Evolutionary conservation across 2,329 filamentous ascomycete genomes (phyloP), one percentile per base, ranked within the genome.

Genomic region (Aspergillus sp.): DNA sequence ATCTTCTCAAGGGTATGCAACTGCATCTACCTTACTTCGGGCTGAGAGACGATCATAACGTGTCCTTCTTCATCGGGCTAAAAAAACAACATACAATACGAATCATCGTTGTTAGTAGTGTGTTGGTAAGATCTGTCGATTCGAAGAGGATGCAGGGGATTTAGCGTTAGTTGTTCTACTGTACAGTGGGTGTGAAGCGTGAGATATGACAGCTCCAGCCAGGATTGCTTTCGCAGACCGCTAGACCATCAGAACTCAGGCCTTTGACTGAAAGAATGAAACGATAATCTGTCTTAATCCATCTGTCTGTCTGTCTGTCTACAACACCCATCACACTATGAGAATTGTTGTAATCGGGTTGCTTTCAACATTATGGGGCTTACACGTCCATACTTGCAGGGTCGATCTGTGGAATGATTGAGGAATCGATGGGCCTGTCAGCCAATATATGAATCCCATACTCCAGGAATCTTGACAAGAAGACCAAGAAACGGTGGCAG

Each of bases 121-220:
- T 49, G 25, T 43, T 28, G 57, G 21, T 30, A 21, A 45, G 41
- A 54, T 59, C 41, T 38, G 50, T 55, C 32, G 12, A 51, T 49
- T 57, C 48, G 49, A 17, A 58, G 39, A 48, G 39, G 47, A 55
- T 45, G 56, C 53, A 57, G 61, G 58, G 58, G 52, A 58, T 15
- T n/a, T 38, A 28, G 32, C 52, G 25, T 41, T 32, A 36, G 38
- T 55, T 50, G 17, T 50, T 23, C 58, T 58, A 17, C 48, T 36
- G 21, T 58, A 17, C 48, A 41, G 21, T 49, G 28, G 21, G 50
- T 57, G 39, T 15, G 19, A 50, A 49, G 32, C 17, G 39, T 15
- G 57, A 51, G 58, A 61, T 66, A 66, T 63, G 64, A 65, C 63
- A 63, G 60, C 61, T 65, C 64, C 60, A 58, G 58, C 55, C 47